These are phyloP conservation scores for Phoma sp. DNA, from an alignment of 2,329 filamentous ascomycete genomes.

Conservation along the genomic window DNA sequence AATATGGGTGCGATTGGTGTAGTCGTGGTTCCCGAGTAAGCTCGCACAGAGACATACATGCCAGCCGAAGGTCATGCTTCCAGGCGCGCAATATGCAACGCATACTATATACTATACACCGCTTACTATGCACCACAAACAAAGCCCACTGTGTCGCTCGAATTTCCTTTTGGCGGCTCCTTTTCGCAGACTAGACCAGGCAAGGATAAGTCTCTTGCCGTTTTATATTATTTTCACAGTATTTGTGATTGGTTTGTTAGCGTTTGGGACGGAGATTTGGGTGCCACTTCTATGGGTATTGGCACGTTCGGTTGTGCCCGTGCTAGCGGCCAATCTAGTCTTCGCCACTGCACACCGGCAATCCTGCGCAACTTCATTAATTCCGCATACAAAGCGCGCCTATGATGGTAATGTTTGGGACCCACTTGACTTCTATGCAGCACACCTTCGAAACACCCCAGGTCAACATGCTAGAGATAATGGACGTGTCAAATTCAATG, in stretches of 20 bases:
- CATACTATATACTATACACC: background rate
- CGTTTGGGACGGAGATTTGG: background rate
- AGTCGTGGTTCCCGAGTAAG: background rate
- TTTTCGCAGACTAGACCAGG: too few relatives aligned
- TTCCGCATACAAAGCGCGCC: background rate
- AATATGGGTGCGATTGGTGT: background rate
- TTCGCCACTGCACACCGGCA: background rate
- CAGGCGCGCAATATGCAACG: background rate
- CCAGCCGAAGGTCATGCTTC: background rate
- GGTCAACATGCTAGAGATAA: background rate
- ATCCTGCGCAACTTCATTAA: background rate
- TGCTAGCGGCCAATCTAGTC: background rate
- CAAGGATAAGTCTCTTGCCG: too few relatives aligned
- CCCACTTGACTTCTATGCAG: background rate
- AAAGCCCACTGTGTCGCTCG: background rate
- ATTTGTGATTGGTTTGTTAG: background rate
- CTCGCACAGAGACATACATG: background rate
- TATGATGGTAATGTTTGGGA: background rate
- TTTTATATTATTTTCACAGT: background rate
- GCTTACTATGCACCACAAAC: too few relatives aligned
- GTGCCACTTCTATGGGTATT: background rate
- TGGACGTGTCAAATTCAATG: background rate
- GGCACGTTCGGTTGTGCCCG: too few relatives aligned
- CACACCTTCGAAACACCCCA: background rate
- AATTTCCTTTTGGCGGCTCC: background rate